phyloP scores from a whole-genome alignment of 2,329 filamentous ascomycete species.

The Microthyrium microscopicum region DNA sequence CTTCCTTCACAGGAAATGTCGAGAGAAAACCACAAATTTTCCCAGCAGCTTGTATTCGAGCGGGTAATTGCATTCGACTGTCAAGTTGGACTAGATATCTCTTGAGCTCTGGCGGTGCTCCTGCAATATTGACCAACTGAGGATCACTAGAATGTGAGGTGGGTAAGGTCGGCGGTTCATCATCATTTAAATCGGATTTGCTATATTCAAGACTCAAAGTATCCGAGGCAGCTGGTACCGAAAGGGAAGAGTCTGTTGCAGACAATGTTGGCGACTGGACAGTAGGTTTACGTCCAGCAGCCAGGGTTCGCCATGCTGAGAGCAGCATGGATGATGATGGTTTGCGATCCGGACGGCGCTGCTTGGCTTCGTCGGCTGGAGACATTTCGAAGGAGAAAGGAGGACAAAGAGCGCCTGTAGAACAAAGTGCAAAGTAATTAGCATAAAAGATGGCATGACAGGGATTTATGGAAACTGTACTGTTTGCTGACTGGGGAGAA shows the following conservation, averaged over 20 bases:
- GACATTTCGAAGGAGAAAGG: slow-evolving; percentile 15
- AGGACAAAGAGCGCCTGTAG: too few species aligned
- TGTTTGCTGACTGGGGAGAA: too few species aligned
- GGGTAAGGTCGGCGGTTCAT: neutral
- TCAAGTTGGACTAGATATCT: slow-evolving; percentile 18
- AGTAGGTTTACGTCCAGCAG: slow-evolving; percentile 14
- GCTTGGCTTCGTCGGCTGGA: slow-evolving; percentile 20
- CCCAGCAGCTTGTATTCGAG: slow-evolving; percentile 17
- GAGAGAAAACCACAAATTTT: slow-evolving; percentile 19
- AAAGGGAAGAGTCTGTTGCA: too few species aligned
- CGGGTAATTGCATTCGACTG: slow-evolving; percentile 13
- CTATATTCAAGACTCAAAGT: too few species aligned
- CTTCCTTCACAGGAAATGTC: slow-evolving; percentile 20
- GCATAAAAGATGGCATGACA: too few species aligned
- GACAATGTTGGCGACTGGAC: slow-evolving; percentile 16
- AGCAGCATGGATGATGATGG: slow-evolving; percentile 22
- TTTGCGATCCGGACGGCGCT: slow-evolving; percentile 21
- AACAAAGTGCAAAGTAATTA: too few species aligned
- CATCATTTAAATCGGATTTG: too few species aligned
- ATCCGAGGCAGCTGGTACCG: too few species aligned
- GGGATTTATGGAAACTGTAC: too few species aligned
- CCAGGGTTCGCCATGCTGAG: slow-evolving; percentile 21
- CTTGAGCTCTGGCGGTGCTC: slow-evolving; percentile 21
- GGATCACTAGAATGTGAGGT: neutral
- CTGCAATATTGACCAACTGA: slow-evolving; percentile 10